A percentile compares a stretch with the other conserved stretches of the same genome.
Evolutionary conservation across 495 filamentous ascomycete genomes (phyloP).

Genomic region (Trichoderma orchidacearum): DNA sequence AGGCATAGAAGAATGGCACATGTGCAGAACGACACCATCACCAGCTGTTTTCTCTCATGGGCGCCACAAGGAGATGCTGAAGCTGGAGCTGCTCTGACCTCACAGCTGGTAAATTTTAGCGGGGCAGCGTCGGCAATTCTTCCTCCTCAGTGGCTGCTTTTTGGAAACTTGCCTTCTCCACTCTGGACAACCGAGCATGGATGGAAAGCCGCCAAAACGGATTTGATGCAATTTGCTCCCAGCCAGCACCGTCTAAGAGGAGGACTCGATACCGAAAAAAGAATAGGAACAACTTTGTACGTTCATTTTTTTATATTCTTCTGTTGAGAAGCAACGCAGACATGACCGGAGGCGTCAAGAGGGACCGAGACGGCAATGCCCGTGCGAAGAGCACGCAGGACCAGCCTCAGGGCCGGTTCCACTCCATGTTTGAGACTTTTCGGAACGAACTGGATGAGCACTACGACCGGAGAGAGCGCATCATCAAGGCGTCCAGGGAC

Average conservation of each 20-base stretch:
- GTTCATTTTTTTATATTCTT: slow-evolving; percentile 1
- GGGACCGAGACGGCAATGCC: slow-evolving; percentile 45
- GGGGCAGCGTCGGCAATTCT: background rate
- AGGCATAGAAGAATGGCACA: too few species aligned
- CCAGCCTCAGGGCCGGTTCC: slow-evolving; percentile 33
- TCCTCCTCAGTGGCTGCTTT: background rate
- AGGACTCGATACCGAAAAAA: too few species aligned
- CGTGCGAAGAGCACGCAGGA: slow-evolving; percentile 19
- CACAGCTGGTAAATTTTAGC: background rate
- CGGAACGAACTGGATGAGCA: slow-evolving; percentile 85
- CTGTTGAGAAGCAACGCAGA: too few species aligned
- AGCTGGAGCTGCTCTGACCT: background rate
- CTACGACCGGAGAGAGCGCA: slow-evolving; percentile 78
- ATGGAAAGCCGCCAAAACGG: too few species aligned
- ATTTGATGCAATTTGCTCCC: too few species aligned
- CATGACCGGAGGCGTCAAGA: slow-evolving; percentile 40
- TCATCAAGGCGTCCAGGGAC: slow-evolving; percentile 81
- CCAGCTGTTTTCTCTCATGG: too few species aligned
- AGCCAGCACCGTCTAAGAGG: too few species aligned
- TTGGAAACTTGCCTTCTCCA: background rate
- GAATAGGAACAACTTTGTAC: too few species aligned
- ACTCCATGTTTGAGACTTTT: slow-evolving; percentile 73
- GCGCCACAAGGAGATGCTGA: too few species aligned
- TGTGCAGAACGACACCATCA: background rate
- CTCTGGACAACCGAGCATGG: background rate